Conservation (phyloP, 768 basidiomycete species). For the Suillus variegatus region DNA sequence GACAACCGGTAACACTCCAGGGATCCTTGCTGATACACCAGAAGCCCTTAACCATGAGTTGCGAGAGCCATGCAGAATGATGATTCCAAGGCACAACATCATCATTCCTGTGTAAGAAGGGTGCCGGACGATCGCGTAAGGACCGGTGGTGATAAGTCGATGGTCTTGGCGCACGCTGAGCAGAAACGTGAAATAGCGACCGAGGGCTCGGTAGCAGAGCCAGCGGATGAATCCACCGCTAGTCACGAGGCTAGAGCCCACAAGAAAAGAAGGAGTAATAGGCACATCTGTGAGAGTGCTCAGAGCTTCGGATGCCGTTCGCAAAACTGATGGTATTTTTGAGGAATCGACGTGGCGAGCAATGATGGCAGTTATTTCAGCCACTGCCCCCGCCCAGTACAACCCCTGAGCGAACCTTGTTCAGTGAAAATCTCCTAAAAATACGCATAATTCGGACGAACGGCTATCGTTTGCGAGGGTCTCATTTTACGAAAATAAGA, state of each 20-base stretch:
- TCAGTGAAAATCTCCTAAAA: background rate
- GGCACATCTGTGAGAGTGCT: background rate
- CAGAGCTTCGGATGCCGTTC: background rate
- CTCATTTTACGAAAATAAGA: background rate
- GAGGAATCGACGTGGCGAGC: background rate
- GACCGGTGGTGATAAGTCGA: conserved; percentile 18
- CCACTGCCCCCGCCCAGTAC: conserved; percentile 4
- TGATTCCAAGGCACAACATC: conserved; percentile 7
- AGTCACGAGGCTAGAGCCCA: conserved; percentile 14
- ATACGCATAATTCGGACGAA: background rate
- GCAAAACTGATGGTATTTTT: background rate
- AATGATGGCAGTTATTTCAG: conserved; percentile 8
- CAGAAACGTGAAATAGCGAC: conserved; percentile 20
- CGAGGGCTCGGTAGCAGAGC: conserved; percentile 19
- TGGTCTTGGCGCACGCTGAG: conserved; percentile 18
- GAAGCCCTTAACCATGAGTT: conserved; percentile 18
- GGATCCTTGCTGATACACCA: conserved; percentile 8
- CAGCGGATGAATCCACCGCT: conserved; percentile 14
- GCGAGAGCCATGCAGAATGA: conserved; percentile 3
- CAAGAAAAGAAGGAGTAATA: conserved; percentile 13
- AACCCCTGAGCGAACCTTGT: background rate
- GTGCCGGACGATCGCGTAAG: conserved; percentile 25
- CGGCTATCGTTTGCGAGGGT: background rate
- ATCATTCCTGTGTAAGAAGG: conserved; percentile 23
- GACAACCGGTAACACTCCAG: background rate